Conservation (phyloP, 2,329 filamentous ascomycete species). For the Penicillium polonicum region DNA sequence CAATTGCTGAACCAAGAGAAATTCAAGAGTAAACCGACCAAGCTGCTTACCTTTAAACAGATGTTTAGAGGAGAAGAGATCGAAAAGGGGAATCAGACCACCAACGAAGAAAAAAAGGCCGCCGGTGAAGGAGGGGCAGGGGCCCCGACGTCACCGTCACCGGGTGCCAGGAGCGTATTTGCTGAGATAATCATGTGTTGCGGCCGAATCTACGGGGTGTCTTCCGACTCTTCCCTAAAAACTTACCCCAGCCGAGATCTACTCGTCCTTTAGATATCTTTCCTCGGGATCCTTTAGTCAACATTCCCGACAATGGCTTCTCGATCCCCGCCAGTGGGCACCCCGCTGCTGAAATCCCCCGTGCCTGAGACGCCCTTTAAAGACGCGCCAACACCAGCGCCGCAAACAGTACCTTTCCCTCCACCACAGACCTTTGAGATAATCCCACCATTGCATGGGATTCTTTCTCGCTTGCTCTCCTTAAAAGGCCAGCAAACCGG, state of each 20-base stretch:
- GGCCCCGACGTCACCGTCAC: conserved; percentile 38
- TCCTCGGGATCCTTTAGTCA: conserved; percentile 13
- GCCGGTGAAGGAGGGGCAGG: conserved; percentile 36
- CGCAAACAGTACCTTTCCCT: conserved; percentile 58
- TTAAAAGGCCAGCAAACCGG: conserved; percentile 42
- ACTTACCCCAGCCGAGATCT: conserved; percentile 25
- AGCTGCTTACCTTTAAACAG: conserved; percentile 15
- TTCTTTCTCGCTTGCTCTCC: conserved; percentile 71
- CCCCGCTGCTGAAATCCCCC: conserved; percentile 46
- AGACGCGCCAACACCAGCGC: conserved; percentile 41
- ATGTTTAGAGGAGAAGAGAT: conserved; percentile 15
- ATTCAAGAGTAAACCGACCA: neutral
- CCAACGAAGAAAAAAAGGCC: conserved; percentile 15
- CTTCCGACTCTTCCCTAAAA: conserved; percentile 40
- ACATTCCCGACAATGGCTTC: conserved; percentile 35
- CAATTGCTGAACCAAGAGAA: conserved; percentile 20
- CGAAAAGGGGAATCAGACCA: conserved; percentile 7
- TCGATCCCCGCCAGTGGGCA: conserved; percentile 33
- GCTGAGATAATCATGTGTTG: conserved; percentile 1
- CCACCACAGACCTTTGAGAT: conserved; percentile 82
- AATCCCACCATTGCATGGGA: conserved; percentile 74
- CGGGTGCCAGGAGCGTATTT: conserved; percentile 6
- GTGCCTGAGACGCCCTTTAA: conserved; percentile 37
- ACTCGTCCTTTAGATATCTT: conserved; percentile 21
- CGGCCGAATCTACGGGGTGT: neutral